A percentile compares a stretch with the other conserved stretches of the same genome.
These are phyloP conservation scores for Candida argentea DNA, from an alignment of 805 yeast species.

Conservation along the genomic window DNA sequence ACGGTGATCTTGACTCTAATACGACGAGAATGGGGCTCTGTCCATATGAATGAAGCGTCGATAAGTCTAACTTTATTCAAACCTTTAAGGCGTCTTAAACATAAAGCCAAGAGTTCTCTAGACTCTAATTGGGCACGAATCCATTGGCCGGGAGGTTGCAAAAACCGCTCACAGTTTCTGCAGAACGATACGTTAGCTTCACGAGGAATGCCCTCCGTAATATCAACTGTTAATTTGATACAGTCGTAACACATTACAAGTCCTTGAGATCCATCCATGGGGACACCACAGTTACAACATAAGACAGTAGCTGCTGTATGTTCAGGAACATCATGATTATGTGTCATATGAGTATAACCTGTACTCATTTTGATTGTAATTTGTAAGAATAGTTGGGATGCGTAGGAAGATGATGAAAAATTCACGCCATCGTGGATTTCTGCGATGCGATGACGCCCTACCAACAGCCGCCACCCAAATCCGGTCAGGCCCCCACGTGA, in stretches of 20 bases:
- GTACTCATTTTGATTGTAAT: slow-evolving; percentile 24
- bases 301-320: slow-evolving; percentile 66
- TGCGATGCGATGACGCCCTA: too few species aligned
- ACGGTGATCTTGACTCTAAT: slow-evolving; percentile 84
- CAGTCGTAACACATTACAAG: slow-evolving; percentile 96
- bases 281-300: slow-evolving; percentile 97
- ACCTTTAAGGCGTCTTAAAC: slow-evolving; percentile 83
- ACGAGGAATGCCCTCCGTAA: slow-evolving; percentile 85
- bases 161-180: slow-evolving; percentile 91
- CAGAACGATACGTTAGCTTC: slow-evolving; percentile 91
- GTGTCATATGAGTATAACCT: slow-evolving; percentile 34
- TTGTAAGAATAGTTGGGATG: slow-evolving; percentile 1
- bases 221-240: slow-evolving; percentile 85
- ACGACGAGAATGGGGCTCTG: slow-evolving; percentile 98
- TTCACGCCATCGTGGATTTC: too few species aligned
- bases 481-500: too few species aligned
- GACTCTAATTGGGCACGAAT: slow-evolving; percentile 83
- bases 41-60: slow-evolving; percentile 96
- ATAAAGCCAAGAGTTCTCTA: slow-evolving; percentile 82
- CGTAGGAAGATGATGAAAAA: slow-evolving; percentile 1
- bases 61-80: slow-evolving; percentile 74
- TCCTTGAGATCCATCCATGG: slow-evolving; percentile 92
- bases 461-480: too few species aligned
- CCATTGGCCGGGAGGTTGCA: slow-evolving; percentile 96
- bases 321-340: slow-evolving; percentile 19